These are phyloP conservation scores for Oxytropis ochrocephala DNA, from an alignment of 306 rosid genomes.

Conservation along the genomic window DNA sequence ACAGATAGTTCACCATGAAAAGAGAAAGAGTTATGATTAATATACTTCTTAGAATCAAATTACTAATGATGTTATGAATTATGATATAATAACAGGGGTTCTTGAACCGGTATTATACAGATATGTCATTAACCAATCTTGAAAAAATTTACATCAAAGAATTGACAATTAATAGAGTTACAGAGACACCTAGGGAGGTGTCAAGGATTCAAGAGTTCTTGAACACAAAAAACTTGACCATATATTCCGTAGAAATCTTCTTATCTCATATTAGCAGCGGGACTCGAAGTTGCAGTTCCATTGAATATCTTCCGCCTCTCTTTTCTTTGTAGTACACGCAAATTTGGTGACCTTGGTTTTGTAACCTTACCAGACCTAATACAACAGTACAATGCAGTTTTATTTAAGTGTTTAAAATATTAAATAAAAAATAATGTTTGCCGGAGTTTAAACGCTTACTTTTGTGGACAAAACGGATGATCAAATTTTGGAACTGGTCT, in stretches of 20 bases:
- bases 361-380: conserved; percentile 61
- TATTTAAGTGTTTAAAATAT: neutral
- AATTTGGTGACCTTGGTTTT: conserved; percentile 71
- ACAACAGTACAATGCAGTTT: neutral
- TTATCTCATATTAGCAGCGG: conserved; percentile 72
- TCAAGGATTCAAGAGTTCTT: conserved; percentile 50
- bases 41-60: no score
- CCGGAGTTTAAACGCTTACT: conserved; percentile 32
- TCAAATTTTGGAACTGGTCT: conserved; percentile 74
- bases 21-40: no score
- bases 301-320: conserved; percentile 42
- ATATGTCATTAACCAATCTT: neutral
- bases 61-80: no score
- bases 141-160: conserved; percentile 22
- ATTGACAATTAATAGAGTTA: neutral
- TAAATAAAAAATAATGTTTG: neutral
- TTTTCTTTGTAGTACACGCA: conserved; percentile 60
- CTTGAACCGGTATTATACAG: neutral
- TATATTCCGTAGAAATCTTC: neutral
- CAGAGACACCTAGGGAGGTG: neutral
- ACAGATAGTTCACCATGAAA: no score
- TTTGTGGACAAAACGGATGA: conserved; percentile 74
- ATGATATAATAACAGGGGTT: no score
- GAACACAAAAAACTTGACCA: conserved; percentile 23
- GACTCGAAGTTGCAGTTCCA: conserved; percentile 53